Conservation (phyloP, 1,139 yeast genomes). For the Scheffersomyces illinoinensis region DNA sequence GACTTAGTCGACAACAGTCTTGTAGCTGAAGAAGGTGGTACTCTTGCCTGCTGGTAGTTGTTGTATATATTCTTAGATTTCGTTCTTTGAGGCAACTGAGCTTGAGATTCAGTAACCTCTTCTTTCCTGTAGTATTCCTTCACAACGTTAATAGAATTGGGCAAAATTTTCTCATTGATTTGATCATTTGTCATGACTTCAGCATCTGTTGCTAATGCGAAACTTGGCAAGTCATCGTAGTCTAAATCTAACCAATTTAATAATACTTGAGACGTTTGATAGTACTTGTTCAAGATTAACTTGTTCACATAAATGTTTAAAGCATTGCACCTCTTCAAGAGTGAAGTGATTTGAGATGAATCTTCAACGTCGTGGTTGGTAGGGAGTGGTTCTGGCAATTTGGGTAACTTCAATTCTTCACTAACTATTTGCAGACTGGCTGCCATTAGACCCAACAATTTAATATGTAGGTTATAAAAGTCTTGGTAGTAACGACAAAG, state of each 20-base stretch:
- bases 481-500: slow-evolving; percentile 45
- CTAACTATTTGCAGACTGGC: slow-evolving; percentile 11
- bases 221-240: slow-evolving; percentile 25
- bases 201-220: slow-evolving; percentile 6
- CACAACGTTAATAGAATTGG: slow-evolving; percentile 16
- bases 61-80: slow-evolving; percentile 21
- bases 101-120: slow-evolving; percentile 8
- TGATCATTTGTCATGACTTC: slow-evolving; percentile 10
- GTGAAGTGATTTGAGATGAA: slow-evolving; percentile 15
- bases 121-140: slow-evolving; percentile 11
- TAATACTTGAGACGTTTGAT: slow-evolving; percentile 27
- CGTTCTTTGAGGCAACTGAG: slow-evolving; percentile 13
- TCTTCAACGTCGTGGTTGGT: slow-evolving; percentile 9
- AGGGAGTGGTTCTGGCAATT: slow-evolving; percentile 46
- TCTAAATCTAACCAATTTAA: slow-evolving; percentile 33
- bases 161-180: slow-evolving; percentile 14
- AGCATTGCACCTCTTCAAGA: slow-evolving; percentile 34
- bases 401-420: slow-evolving; percentile 31
- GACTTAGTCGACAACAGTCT: neutral
- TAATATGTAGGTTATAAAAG: slow-evolving; percentile 41
- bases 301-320: slow-evolving; percentile 36
- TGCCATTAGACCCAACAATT: slow-evolving; percentile 21
- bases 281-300: slow-evolving; percentile 25
- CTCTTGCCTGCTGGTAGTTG: slow-evolving; percentile 20
- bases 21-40: neutral